Evolutionary conservation across 2,329 filamentous ascomycete species (phyloP).

Genomic region (Aureobasidium musti): DNA sequence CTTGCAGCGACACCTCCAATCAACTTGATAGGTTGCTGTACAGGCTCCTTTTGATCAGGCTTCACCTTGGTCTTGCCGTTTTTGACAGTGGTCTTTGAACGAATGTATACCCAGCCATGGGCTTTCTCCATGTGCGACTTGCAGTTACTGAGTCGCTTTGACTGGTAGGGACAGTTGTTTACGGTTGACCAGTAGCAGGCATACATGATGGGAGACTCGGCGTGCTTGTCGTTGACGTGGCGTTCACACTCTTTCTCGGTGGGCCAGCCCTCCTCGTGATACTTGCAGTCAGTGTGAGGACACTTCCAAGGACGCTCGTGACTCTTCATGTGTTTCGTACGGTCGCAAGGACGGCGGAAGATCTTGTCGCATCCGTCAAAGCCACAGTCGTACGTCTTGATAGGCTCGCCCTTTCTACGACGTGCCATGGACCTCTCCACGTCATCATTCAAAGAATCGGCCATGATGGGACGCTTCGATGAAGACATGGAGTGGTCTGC

Average conservation of each 20-base stretch:
- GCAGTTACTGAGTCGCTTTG: slow-evolving; percentile 94
- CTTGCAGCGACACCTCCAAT: slow-evolving; percentile 63
- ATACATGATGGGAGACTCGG: slow-evolving; percentile 73
- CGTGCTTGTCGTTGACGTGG: slow-evolving; percentile 96
- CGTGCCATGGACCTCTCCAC: slow-evolving; percentile 92
- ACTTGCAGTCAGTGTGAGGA: slow-evolving; percentile 78
- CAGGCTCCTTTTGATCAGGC: slow-evolving; percentile 19
- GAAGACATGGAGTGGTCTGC: slow-evolving; percentile 31
- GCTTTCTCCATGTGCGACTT: slow-evolving; percentile 99
- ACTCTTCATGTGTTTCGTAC: slow-evolving; percentile 98
- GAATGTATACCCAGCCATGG: slow-evolving; percentile 85
- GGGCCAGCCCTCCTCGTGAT: slow-evolving; percentile 86
- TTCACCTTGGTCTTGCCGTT: slow-evolving; percentile 68
- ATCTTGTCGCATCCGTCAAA: slow-evolving; percentile 89
- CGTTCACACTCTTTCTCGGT: slow-evolving; percentile 97
- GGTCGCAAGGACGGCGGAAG: slow-evolving; percentile 94
- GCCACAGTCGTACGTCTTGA: slow-evolving; percentile 50
- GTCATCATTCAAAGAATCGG: slow-evolving; percentile 77
- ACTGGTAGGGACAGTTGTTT: slow-evolving; percentile 75
- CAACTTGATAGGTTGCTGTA: slow-evolving; percentile 48
- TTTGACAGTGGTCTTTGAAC: slow-evolving; percentile 69
- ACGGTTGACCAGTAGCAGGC: slow-evolving; percentile 73
- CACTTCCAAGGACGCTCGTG: slow-evolving; percentile 98
- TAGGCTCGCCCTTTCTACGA: slow-evolving; percentile 80
- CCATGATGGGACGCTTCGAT: slow-evolving; percentile 56